Evolutionary conservation across 306 rosid genomes (phyloP).

Genomic region (Corylus avellana): DNA sequence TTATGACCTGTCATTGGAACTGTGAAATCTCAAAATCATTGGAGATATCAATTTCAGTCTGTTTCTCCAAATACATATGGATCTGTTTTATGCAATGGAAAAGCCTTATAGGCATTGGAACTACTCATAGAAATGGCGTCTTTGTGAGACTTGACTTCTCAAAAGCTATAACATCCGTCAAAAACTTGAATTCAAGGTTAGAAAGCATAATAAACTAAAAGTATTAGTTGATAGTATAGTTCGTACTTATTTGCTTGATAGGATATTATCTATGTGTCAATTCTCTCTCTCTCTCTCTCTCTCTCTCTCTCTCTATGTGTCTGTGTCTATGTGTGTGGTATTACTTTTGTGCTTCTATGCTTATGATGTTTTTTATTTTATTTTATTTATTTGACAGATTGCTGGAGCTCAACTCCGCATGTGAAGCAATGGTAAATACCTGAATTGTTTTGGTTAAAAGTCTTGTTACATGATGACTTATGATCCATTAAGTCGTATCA

Average conservation of each 20-base stretch:
- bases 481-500: not conserved
- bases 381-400: constrained; percentile 57
- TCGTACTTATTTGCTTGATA: not conserved
- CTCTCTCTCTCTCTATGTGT: not conserved
- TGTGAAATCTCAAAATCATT: not conserved
- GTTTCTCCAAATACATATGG: not conserved
- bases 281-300: not conserved
- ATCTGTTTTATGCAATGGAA: not conserved
- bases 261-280: not conserved
- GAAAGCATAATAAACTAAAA: not conserved
- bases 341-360: constrained; percentile 1
- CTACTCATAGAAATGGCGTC: not conserved
- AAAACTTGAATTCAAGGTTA: not conserved
- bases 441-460: constrained; percentile 14
- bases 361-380: constrained; percentile 1
- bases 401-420: constrained; percentile 74
- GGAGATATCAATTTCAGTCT: not conserved
- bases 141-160: no score
- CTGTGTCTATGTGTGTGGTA: not conserved
- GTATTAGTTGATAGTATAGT: not conserved
- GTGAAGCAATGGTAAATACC: constrained; percentile 72
- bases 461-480: constrained; percentile 4
- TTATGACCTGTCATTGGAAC: not conserved
- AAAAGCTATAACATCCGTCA: not conserved
- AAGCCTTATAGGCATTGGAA: not conserved